Percentiles rank a stretch among this genome's conserved stretches.
Evolutionary conservation across 1,284 basidiomycete species (phyloP).

Genomic region (Pterula multifida): DNA sequence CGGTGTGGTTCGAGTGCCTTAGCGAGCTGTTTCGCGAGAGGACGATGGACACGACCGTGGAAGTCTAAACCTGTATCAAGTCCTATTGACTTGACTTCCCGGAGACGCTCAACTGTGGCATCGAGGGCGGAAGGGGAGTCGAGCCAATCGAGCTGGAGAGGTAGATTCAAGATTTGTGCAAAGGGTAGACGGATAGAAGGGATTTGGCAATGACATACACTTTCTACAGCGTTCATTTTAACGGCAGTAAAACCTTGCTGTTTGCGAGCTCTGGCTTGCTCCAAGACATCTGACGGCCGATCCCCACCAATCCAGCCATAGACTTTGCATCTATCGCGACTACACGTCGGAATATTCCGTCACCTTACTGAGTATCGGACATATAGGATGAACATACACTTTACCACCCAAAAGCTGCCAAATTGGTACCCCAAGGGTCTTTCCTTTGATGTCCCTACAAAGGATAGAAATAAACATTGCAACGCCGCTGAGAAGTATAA

Average conservation of each 20-base stretch:
- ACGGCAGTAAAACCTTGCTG: slow-evolving; percentile 66
- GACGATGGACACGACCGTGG: slow-evolving; percentile 57
- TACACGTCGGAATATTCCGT: neutral
- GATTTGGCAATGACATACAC: slow-evolving; percentile 16
- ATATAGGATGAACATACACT: slow-evolving; percentile 19
- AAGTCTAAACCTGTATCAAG: slow-evolving; percentile 43
- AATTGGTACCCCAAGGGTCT: slow-evolving; percentile 63
- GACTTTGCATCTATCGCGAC: slow-evolving; percentile 39
- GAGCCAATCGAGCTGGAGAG: slow-evolving; percentile 27
- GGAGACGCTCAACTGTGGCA: slow-evolving; percentile 50
- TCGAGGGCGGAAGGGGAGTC: slow-evolving; percentile 40
- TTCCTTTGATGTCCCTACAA: slow-evolving; percentile 65
- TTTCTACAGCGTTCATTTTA: slow-evolving; percentile 61
- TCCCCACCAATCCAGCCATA: slow-evolving; percentile 72
- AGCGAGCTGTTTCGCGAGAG: slow-evolving; percentile 71
- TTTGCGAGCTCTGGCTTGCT: slow-evolving; percentile 49
- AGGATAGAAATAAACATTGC: slow-evolving; percentile 13
- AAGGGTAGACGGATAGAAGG: neutral
- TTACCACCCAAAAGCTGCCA: slow-evolving; percentile 69
- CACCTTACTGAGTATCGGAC: neutral
- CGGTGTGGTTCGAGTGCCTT: slow-evolving; percentile 51
- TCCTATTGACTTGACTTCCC: slow-evolving; percentile 44
- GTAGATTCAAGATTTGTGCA: neutral
- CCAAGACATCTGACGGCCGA: slow-evolving; percentile 48
- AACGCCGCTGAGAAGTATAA: slow-evolving; percentile 33